A percentile compares a stretch with the other conserved stretches of the same genome.
Conservation (phyloP, 768 basidiomycete genomes). For the Saitozyma sp. region DNA sequence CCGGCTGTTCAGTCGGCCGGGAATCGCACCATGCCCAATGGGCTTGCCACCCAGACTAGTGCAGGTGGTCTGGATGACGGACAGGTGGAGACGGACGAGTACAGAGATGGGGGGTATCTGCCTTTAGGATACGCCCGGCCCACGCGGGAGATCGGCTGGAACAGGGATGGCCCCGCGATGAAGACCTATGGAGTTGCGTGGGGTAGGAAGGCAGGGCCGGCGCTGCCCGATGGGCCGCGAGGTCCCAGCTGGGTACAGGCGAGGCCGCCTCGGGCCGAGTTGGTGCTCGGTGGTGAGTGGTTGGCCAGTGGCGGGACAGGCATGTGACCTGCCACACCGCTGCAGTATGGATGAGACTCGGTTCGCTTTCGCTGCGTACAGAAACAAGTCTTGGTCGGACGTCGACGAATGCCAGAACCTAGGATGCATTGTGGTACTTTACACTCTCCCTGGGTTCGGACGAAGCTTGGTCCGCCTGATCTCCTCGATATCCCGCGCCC, state of each 20-base stretch:
- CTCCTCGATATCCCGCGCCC: neutral
- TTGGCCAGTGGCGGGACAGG: constrained; percentile 25
- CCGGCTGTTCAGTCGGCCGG: neutral
- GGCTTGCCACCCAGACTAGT: too few species aligned
- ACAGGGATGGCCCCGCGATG: constrained; percentile 41
- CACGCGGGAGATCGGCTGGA: constrained; percentile 24
- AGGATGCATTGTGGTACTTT: too few species aligned
- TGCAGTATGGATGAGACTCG: too few species aligned
- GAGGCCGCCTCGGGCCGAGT: constrained; percentile 30
- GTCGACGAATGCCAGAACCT: too few species aligned
- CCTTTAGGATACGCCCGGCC: constrained; percentile 37
- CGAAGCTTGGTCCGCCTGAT: neutral
- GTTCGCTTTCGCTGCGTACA: too few species aligned
- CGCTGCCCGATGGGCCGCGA: constrained; percentile 21
- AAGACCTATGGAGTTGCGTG: constrained; percentile 42
- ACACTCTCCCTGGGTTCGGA: too few species aligned
- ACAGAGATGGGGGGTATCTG: constrained; percentile 17
- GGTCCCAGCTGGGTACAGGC: constrained; percentile 33
- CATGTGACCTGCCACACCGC: neutral
- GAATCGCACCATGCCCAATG: neutral
- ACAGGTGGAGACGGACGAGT: neutral
- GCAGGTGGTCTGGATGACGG: too few species aligned
- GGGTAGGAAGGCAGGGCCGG: constrained; percentile 22
- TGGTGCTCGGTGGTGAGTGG: constrained; percentile 20
- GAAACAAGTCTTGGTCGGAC: too few species aligned